Evolutionary conservation across 306 rosid species (phyloP), one percentile per base, ranked within the genome.

Genomic region (Malus sieversii): DNA sequence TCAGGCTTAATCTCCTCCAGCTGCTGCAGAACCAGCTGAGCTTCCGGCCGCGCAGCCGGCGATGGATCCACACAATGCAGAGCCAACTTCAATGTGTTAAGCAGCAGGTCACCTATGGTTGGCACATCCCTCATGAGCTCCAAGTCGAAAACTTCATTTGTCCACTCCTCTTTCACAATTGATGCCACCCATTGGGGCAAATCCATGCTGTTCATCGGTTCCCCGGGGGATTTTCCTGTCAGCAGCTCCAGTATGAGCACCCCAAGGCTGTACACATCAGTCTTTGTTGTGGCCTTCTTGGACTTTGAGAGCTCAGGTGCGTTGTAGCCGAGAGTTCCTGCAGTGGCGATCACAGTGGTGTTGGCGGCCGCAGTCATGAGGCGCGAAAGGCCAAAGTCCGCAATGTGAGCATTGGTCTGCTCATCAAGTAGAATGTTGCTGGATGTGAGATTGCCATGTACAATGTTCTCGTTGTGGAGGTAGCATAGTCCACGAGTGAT

Each of bases 121-220:
- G 88, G 84, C 55, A 86, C 88, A 81, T 90, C 96, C 77, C 89
- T 89, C 89, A 89, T 87, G 30, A 93, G 85, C 70, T 93, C 98
- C 90, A 93, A 85, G 71, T 93, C 98, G 60, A 93, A 93, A 61
- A 93, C 98, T 87, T 91, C 97, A 78, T 91, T 91, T 0, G 95
- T 89, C 92, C 97, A 88, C 68, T 91, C 97, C 75, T 89, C 98
- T 63, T 93, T 90, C 4, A 93, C 98, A 7, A 90, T 93, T 1
- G 98, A 93, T 0, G 97, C 98, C 66, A 93, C 98, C 95, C 95
- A 93, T 25, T 93, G 98, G 0, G 98, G 98, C 82, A 93, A 86
- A 48, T 93, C 98, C 89, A 87, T 74, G 22, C 95, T 95, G 71
- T 89, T 90, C 72, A 86, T 88, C 2, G 95, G 83, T n/a, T 93